phyloP scores from a whole-genome alignment of 2,329 filamentous ascomycete species.

The Triangularia setosa region DNA sequence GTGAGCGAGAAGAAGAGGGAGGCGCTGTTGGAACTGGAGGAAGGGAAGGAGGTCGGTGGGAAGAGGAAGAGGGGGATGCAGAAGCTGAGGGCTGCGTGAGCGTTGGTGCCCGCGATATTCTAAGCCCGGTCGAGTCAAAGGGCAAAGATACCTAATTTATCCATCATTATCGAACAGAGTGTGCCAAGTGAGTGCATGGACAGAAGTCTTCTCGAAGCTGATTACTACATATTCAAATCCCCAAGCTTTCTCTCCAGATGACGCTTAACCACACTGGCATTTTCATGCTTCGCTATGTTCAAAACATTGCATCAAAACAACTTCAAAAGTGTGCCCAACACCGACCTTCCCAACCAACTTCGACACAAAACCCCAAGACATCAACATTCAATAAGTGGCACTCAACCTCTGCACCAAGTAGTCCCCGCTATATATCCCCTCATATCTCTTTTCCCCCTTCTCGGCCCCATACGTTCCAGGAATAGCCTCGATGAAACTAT shows the following conservation, averaged over 20 bases:
- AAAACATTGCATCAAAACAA: no score
- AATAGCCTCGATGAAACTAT: conserved; percentile 71
- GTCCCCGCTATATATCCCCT: conserved; percentile 70
- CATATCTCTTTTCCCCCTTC: conserved; percentile 68
- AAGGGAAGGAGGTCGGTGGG: conserved; percentile 86
- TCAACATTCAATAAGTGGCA: conserved; percentile 60
- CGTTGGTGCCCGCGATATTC: neutral
- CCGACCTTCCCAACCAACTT: neutral
- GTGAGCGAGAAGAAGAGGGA: conserved; percentile 96
- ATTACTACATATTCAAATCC: no score
- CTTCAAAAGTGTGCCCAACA: neutral
- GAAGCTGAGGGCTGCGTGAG: conserved; percentile 42
- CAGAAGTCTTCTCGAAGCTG: no score
- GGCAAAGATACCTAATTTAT: neutral
- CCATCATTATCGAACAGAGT: neutral
- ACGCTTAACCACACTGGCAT: neutral
- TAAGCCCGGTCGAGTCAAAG: neutral
- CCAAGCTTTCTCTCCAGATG: neutral
- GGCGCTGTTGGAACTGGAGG: conserved; percentile 84
- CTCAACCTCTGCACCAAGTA: conserved; percentile 76
- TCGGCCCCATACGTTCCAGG: conserved; percentile 67
- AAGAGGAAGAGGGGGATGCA: conserved; percentile 64
- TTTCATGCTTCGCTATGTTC: neutral
- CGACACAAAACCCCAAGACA: neutral
- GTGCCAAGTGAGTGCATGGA: neutral